Evolutionary conservation across 768 basidiomycete genomes (phyloP).

Genomic region (Mycena galericulata): DNA sequence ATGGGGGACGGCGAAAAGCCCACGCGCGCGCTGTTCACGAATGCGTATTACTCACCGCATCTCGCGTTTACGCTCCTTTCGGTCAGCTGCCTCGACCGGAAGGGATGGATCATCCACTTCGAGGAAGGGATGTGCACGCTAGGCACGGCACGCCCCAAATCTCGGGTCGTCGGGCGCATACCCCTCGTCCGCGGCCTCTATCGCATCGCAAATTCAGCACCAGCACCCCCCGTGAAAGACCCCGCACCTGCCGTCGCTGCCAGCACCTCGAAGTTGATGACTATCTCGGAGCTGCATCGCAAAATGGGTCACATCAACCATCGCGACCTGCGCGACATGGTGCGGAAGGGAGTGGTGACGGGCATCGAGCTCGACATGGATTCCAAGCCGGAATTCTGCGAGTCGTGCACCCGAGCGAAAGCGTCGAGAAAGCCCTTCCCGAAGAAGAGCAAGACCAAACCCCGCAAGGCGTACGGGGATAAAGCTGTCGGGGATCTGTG

Average conservation of each 20-base stretch:
- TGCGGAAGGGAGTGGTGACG: constrained; percentile 42
- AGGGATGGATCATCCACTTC: constrained; percentile 26
- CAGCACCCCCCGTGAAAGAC: too few species aligned
- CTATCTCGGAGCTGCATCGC: constrained; percentile 50
- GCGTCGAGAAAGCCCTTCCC: constrained; percentile 31
- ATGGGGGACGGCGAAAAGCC: constrained; percentile 18
- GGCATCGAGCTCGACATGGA: constrained; percentile 45
- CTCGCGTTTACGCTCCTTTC: constrained; percentile 17
- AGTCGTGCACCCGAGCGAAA: constrained; percentile 41
- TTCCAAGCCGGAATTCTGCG: constrained; percentile 42
- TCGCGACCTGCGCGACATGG: constrained; percentile 41
- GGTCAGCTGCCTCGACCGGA: constrained; percentile 8
- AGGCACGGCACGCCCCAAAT: constrained; percentile 12
- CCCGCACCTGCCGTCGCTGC: too few species aligned
- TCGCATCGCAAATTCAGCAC: too few species aligned
- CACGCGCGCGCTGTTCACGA: constrained; percentile 3
- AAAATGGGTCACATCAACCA: constrained; percentile 50
- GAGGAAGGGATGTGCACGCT: constrained; percentile 15
- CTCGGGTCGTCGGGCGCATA: too few species aligned
- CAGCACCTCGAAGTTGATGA: too few species aligned
- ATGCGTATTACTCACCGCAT: constrained; percentile 16
- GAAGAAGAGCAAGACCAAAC: constrained; percentile 23
- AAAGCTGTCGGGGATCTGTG: constrained; percentile 29
- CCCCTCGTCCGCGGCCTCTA: too few species aligned
- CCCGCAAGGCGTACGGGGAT: constrained; percentile 17